Conservation (phyloP, 305 asterid species). For the Nicotiana rustica region DNA sequence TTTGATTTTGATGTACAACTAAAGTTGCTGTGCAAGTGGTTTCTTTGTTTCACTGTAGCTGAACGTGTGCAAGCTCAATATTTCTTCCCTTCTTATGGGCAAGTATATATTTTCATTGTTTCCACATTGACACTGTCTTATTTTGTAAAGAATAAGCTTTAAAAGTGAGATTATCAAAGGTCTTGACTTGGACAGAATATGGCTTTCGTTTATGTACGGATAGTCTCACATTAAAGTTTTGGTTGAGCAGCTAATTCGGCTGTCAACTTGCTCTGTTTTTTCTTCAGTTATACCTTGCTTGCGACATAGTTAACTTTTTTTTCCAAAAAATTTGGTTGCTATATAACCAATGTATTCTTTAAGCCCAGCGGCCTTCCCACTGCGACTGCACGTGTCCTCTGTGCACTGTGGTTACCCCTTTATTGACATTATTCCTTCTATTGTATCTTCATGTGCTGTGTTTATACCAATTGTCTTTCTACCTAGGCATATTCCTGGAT, state of each 20-base stretch:
- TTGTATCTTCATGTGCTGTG: not conserved
- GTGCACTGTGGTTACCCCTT: no score
- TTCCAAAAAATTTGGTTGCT: not conserved
- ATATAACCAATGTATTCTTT: no score
- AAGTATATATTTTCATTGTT: not conserved
- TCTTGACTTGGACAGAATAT: not conserved
- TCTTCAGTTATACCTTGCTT: not conserved
- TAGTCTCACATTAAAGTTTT: not conserved
- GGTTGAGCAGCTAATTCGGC: not conserved
- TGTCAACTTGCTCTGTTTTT: not conserved
- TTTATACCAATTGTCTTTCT: not conserved
- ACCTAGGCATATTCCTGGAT: not conserved
- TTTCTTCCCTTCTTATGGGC: not conserved
- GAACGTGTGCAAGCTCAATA: not conserved
- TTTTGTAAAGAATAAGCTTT: not conserved
- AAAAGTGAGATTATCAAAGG: not conserved
- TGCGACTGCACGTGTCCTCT: no score
- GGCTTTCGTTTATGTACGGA: not conserved
- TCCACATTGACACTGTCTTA: not conserved
- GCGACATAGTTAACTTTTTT: not conserved
- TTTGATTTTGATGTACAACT: not conserved
- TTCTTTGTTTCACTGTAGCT: not conserved
- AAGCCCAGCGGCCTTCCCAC: no score
- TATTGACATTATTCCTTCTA: not conserved
- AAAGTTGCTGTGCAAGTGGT: not conserved